These are phyloP conservation scores for Hypseocharis bilobata DNA, from an alignment of 441 rosid genomes.

Conservation along the genomic window DNA sequence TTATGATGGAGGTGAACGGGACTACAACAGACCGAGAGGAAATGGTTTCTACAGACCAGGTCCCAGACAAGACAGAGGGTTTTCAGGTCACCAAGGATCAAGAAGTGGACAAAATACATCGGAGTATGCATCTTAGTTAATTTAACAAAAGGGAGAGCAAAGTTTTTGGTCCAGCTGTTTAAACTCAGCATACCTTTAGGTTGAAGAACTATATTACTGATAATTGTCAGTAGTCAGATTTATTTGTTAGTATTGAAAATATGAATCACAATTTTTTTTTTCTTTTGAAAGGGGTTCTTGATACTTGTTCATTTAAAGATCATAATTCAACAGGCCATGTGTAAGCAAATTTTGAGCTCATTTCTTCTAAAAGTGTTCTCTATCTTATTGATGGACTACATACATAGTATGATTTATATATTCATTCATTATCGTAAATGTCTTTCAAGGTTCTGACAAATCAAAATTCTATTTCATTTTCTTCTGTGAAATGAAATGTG, in stretches of 20 bases:
- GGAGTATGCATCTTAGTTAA: constrained; percentile 23
- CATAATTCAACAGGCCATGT: constrained; percentile 10
- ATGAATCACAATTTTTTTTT: constrained; percentile 12
- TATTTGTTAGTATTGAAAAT: constrained; percentile 10
- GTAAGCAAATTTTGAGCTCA: constrained; percentile 23
- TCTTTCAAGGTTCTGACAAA: too few species aligned
- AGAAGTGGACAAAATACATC: constrained; percentile 32
- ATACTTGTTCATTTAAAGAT: not conserved
- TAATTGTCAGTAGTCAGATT: constrained; percentile 18
- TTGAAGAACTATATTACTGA: constrained; percentile 15
- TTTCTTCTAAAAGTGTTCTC: too few species aligned
- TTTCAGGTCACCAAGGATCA: constrained; percentile 25
- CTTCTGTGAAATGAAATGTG: too few species aligned
- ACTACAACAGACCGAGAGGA: constrained; percentile 41
- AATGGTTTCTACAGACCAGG: constrained; percentile 39
- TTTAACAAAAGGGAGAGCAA: constrained; percentile 12
- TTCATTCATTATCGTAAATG: too few species aligned
- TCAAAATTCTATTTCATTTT: too few species aligned
- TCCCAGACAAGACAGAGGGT: constrained; percentile 37
- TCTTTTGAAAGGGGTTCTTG: constrained; percentile 3
- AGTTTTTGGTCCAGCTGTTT: constrained; percentile 25
- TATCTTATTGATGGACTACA: too few species aligned
- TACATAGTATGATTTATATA: too few species aligned
- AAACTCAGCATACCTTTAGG: constrained; percentile 19
- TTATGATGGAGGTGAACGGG: constrained; percentile 37